Percentiles rank a stretch among this genome's conserved stretches.
Evolutionary conservation across 2,329 filamentous ascomycete genomes (phyloP).

Genomic region (Colletotrichum kahawae): DNA sequence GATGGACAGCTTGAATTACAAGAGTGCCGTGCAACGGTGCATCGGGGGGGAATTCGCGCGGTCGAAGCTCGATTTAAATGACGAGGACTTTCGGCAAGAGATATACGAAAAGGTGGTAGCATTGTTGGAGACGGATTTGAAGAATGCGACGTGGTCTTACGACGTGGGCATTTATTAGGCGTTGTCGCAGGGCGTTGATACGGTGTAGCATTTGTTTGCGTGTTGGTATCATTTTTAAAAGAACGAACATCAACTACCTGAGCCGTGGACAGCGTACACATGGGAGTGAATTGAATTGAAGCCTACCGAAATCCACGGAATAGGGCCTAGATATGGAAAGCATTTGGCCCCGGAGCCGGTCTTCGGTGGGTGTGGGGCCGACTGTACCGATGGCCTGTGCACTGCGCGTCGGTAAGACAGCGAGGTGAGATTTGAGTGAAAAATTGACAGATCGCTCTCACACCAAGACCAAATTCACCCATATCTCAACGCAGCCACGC

Average conservation of each 20-base stretch:
- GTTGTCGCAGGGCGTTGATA: neutral
- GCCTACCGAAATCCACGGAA: accelerated
- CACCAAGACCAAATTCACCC: neutral
- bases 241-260: accelerated
- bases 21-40: constrained; percentile 23
- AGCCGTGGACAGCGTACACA: accelerated
- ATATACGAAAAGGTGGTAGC: neutral
- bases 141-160: neutral
- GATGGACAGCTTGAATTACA: constrained; percentile 22
- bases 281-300: neutral
- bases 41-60: constrained; percentile 9
- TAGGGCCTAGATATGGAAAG: accelerated
- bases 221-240: accelerated
- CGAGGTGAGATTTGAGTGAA: neutral
- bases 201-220: accelerated
- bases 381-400: neutral
- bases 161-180: neutral
- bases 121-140: neutral
- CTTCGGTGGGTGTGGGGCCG: neutral
- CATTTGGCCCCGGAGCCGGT: neutral
- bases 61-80: neutral
- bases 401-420: accelerated
- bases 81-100: neutral
- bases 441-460: neutral
- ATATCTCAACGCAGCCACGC: neutral